These are phyloP conservation scores for Trichoderma sp. DNA, from an alignment of 2,329 filamentous ascomycete genomes.

Conservation along the genomic window DNA sequence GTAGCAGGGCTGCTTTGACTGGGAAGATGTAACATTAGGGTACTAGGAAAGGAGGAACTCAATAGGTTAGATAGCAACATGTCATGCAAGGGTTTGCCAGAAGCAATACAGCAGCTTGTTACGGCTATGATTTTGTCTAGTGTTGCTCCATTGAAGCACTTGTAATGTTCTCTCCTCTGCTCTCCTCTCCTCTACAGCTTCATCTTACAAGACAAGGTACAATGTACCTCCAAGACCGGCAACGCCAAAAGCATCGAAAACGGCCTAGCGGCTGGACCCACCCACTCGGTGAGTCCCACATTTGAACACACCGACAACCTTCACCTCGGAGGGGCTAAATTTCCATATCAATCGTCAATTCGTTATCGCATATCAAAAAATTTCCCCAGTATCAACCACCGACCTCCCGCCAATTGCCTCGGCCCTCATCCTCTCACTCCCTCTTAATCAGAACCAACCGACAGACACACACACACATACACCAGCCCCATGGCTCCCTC, in stretches of 20 bases:
- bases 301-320: constrained; percentile 24
- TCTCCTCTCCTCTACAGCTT: too few species aligned
- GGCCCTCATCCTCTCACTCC: neutral
- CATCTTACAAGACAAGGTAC: neutral
- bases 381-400: constrained; percentile 30
- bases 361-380: constrained; percentile 36
- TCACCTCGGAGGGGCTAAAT: constrained; percentile 38
- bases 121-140: constrained; percentile 10
- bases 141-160: too few species aligned
- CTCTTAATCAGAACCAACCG: constrained; percentile 31
- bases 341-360: constrained; percentile 22
- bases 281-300: constrained; percentile 3
- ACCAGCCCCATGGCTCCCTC: constrained; percentile 35
- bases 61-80: constrained; percentile 19
- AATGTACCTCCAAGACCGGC: neutral
- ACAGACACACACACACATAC: too few species aligned
- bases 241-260: neutral
- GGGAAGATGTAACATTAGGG: constrained; percentile 11
- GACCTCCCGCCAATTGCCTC: constrained; percentile 6
- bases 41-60: neutral
- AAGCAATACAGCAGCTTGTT: constrained; percentile 2
- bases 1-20: constrained; percentile 1
- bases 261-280: neutral
- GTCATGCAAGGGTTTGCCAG: constrained; percentile 11
- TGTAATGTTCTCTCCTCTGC: too few species aligned